These are phyloP conservation scores for Rhodotorula sp. DNA, from an alignment of 1,284 basidiomycete species.

Conservation along the genomic window DNA sequence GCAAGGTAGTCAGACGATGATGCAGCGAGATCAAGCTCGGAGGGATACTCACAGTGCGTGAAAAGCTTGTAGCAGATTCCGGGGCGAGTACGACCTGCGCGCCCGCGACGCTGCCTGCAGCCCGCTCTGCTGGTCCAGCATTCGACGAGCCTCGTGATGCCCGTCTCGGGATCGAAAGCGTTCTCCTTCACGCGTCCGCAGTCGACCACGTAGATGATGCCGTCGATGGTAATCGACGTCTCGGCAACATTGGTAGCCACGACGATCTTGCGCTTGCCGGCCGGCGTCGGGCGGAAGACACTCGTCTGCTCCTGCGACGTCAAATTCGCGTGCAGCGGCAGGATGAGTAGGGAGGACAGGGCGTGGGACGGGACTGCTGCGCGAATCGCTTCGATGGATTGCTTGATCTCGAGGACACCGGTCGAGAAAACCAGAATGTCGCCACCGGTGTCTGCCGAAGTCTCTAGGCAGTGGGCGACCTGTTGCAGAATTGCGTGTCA, in stretches of 20 bases:
- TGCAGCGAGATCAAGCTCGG: no score
- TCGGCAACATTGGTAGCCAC: slow-evolving; percentile 85
- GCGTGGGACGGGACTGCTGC: slow-evolving; percentile 42
- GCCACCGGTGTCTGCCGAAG: slow-evolving; percentile 47
- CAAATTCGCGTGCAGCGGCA: slow-evolving; percentile 88
- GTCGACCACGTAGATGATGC: slow-evolving; percentile 82
- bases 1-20: slow-evolving; percentile 54
- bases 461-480: slow-evolving; percentile 29
- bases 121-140: slow-evolving; percentile 78
- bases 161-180: slow-evolving; percentile 71
- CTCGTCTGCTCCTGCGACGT: slow-evolving; percentile 77
- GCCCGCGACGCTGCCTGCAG: slow-evolving; percentile 78
- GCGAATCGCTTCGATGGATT: slow-evolving; percentile 70
- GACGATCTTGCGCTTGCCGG: slow-evolving; percentile 73
- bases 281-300: slow-evolving; percentile 64
- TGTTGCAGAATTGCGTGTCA: neutral
- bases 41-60: neutral
- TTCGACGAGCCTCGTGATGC: slow-evolving; percentile 75
- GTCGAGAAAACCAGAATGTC: slow-evolving; percentile 82
- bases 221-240: slow-evolving; percentile 88
- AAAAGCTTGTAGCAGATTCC: slow-evolving; percentile 66
- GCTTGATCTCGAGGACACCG: slow-evolving; percentile 82
- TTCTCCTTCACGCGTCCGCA: slow-evolving; percentile 87
- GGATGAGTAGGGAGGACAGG: slow-evolving; percentile 58
- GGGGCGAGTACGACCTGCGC: slow-evolving; percentile 83